Conservation (phyloP, 2,329 filamentous ascomycete genomes). For the Aspergillus sp. region DNA sequence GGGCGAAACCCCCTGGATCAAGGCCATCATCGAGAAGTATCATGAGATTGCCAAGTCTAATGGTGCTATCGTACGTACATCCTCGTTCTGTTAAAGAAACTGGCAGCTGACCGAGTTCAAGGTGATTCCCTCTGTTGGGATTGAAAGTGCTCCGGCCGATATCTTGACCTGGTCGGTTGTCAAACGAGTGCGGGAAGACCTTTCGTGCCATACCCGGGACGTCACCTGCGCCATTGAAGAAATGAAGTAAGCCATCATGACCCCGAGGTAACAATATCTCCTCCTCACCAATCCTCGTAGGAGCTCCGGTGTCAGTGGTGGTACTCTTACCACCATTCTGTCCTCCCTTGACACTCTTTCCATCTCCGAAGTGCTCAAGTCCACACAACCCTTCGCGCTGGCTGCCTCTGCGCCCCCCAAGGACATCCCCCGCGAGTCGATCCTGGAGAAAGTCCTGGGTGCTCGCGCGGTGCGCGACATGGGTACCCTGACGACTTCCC, state of each 20-base stretch:
- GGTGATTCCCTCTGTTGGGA: slow-evolving; percentile 60
- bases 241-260: slow-evolving; percentile 42
- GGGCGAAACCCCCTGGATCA: slow-evolving; percentile 64
- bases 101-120: slow-evolving; percentile 19
- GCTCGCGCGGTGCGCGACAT: slow-evolving; percentile 55
- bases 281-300: slow-evolving; percentile 16
- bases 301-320: slow-evolving; percentile 52
- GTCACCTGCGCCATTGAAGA: slow-evolving; percentile 55
- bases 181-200: slow-evolving; percentile 52
- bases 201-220: slow-evolving; percentile 51
- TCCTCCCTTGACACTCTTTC: slow-evolving; percentile 51
- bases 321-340: slow-evolving; percentile 67
- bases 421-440: slow-evolving; percentile 30
- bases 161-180: slow-evolving; percentile 53
- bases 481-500: slow-evolving; percentile 57
- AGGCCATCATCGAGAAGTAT: slow-evolving; percentile 61
- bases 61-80: slow-evolving; percentile 55
- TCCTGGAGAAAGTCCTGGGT: slow-evolving; percentile 44
- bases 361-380: slow-evolving; percentile 45
- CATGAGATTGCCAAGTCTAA: slow-evolving; percentile 59
- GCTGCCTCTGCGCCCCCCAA: slow-evolving; percentile 41
- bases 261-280: slow-evolving; percentile 7
- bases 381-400: slow-evolving; percentile 53
- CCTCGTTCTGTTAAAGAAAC: not conserved
- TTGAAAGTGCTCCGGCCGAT: slow-evolving; percentile 63